Evolutionary conservation across 2,329 filamentous ascomycete genomes (phyloP), one percentile per base, ranked within the genome.

Genomic region (Cryoendolithus antarcticus): DNA sequence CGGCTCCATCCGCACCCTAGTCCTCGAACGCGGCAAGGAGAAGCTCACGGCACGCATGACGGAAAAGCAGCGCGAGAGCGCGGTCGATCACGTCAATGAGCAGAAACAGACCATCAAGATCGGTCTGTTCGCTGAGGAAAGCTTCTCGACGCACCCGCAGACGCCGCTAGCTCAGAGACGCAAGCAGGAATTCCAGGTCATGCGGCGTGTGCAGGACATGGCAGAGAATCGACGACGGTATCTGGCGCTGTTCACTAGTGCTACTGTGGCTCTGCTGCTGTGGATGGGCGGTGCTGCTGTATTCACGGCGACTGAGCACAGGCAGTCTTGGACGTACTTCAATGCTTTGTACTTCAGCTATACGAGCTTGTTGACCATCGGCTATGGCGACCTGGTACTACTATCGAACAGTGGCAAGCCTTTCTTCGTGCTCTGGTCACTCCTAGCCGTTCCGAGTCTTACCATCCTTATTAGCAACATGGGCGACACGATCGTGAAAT

Each of bases 381-480:
- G 71, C 2, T 75, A 74, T 44, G 71, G 71, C 21, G 70, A 74
- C 44, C 57, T 63, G 13, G 55, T 56, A 1, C 66, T 64, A 0
- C 53, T 57, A 9, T 66, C 62, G 37, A 73, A 72, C 45, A 61
- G 65, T 9, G 69, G 68, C 6, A 70, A 67, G 47, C 61, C 69
- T 1, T 74, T 74, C 47, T 74, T 74, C 47, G 68, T 75, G 1
- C 65, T 74, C 43, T 75, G 71, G 71, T 69, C 66, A 9, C 51
- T 74, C 4, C 56, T 74, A 5, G 71, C 71, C 0, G 63, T 74
- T 0, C 71, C 71, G 0, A 69, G 68, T 0, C 58, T 75, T 32
- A 73, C 72, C 0, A 69, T 72, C 15, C 58, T 72, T 27, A 72
- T 71, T 46, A 66, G 60, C 40, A 67, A 71, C 42, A 70, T 73